A percentile compares a stretch with the other conserved stretches of the same genome.
Conservation (phyloP, 2,329 filamentous ascomycete genomes). For the Talaromyces sp. region DNA sequence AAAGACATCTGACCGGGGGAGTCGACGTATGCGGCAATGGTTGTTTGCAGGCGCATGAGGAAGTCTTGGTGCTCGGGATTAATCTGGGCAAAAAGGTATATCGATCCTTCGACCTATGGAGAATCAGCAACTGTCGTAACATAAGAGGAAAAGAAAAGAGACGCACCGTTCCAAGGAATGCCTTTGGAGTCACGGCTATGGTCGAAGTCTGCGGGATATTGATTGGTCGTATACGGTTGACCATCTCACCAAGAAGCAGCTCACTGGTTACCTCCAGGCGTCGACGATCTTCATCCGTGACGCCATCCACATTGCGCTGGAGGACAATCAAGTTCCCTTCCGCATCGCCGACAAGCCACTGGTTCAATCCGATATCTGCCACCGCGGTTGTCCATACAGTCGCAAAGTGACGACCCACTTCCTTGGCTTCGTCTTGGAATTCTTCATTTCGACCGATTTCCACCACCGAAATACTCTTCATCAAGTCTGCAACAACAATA, state of each 20-base stretch:
- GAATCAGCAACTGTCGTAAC: background rate
- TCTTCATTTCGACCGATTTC: constrained; percentile 49
- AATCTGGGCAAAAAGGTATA: constrained; percentile 85
- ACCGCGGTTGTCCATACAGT: constrained; percentile 78
- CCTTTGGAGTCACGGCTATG: constrained; percentile 69
- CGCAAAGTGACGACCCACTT: constrained; percentile 75
- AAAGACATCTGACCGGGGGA: constrained; percentile 72
- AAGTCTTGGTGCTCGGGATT: constrained; percentile 67
- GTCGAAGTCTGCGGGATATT: constrained; percentile 59
- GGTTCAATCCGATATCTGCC: constrained; percentile 63
- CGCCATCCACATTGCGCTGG: constrained; percentile 64
- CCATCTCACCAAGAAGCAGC: constrained; percentile 83
- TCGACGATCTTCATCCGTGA: constrained; percentile 67
- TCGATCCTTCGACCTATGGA: constrained; percentile 73
- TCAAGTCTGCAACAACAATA: constrained; percentile 84
- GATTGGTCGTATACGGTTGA: constrained; percentile 78
- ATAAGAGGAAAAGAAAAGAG: background rate
- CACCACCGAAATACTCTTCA: constrained; percentile 83
- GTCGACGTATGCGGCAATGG: constrained; percentile 61
- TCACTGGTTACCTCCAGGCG: constrained; percentile 71
- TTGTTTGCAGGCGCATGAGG: constrained; percentile 73
- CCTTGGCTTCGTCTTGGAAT: constrained; percentile 33
- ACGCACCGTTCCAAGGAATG: constrained; percentile 83
- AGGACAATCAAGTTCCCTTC: constrained; percentile 83
- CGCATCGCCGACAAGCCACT: constrained; percentile 77